Evolutionary conservation across 441 rosid genomes (phyloP).

Genomic region (Gossypium davidsonii): DNA sequence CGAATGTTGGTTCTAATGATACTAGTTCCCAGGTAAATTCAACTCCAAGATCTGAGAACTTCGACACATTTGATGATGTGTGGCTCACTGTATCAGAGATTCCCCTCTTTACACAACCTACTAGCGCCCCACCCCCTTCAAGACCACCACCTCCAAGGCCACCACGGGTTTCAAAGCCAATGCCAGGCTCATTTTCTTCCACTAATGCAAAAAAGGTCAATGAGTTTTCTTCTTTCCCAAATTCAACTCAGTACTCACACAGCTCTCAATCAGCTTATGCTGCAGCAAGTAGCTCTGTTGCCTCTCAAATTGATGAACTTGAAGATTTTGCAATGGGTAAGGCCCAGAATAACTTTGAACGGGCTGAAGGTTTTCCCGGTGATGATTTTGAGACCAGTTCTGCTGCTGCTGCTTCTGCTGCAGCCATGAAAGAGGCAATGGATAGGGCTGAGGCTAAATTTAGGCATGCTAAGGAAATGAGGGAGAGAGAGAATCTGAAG

Average conservation of each 20-base stretch:
- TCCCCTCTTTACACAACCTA: slow-evolving; percentile 78
- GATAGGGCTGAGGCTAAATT: slow-evolving; percentile 92
- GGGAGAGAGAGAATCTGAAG: slow-evolving; percentile 71
- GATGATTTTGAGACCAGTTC: slow-evolving; percentile 51
- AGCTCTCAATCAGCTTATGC: slow-evolving; percentile 34
- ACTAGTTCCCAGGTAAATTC: slow-evolving; percentile 30
- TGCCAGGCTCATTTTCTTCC: slow-evolving; percentile 32
- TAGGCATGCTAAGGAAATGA: slow-evolving; percentile 71
- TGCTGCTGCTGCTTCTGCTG: slow-evolving; percentile 72
- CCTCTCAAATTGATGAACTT: slow-evolving; percentile 60
- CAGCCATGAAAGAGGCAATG: slow-evolving; percentile 94
- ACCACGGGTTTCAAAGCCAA: slow-evolving; percentile 42
- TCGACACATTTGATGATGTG: slow-evolving; percentile 54
- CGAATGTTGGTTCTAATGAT: slow-evolving; percentile 30
- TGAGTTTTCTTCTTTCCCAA: slow-evolving; percentile 41
- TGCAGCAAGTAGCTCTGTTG: slow-evolving; percentile 31
- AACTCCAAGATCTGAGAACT: slow-evolving; percentile 37
- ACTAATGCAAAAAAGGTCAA: slow-evolving; percentile 35
- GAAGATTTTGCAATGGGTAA: slow-evolving; percentile 57
- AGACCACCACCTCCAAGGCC: slow-evolving; percentile 95
- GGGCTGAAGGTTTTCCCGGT: slow-evolving; percentile 35
- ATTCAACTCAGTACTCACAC: slow-evolving; percentile 39
- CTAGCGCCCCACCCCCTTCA: slow-evolving; percentile 79
- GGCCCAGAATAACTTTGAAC: slow-evolving; percentile 35
- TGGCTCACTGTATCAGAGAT: slow-evolving; percentile 95